These are phyloP conservation scores for Pseudonitzschia delicatissima DNA, from an alignment of 108 stramenopile species.

Conservation along the genomic window DNA sequence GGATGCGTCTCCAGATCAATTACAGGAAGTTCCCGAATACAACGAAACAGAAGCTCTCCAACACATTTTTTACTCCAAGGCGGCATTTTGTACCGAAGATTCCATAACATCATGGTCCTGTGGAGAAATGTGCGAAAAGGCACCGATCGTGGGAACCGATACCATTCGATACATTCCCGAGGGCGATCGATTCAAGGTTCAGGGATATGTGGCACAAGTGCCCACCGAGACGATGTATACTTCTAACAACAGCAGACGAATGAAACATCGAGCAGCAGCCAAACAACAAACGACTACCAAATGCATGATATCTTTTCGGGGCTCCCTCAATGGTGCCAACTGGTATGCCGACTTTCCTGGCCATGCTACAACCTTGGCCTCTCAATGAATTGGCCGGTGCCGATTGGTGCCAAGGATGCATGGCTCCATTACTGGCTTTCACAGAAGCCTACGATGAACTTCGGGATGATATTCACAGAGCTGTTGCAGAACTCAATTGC, in stretches of 20 bases:
- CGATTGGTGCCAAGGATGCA: conserved; percentile 8
- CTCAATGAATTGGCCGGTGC: not conserved
- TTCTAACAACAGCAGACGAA: not conserved
- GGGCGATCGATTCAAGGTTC: not conserved
- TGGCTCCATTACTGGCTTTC: not conserved
- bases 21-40: not conserved
- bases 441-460: conserved; percentile 4
- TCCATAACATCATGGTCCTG: conserved; percentile 7
- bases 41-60: not conserved
- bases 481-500: conserved; percentile 4
- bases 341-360: conserved; percentile 11
- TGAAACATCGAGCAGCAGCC: not conserved
- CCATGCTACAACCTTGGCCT: not conserved
- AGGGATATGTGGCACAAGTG: conserved; percentile 11
- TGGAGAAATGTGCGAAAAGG: conserved; percentile 4
- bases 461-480: not conserved
- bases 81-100: conserved; percentile 6
- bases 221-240: not conserved
- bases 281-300: not conserved
- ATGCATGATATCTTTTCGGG: conserved; percentile 6
- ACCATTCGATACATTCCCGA: conserved; percentile 3
- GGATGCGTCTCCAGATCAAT: too few species aligned
- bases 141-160: not conserved
- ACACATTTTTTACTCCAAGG: conserved; percentile 9
- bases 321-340: not conserved